Base-by-base conservation (phyloP, 768 basidiomycete species). In the Mycena belliarum region DNA sequence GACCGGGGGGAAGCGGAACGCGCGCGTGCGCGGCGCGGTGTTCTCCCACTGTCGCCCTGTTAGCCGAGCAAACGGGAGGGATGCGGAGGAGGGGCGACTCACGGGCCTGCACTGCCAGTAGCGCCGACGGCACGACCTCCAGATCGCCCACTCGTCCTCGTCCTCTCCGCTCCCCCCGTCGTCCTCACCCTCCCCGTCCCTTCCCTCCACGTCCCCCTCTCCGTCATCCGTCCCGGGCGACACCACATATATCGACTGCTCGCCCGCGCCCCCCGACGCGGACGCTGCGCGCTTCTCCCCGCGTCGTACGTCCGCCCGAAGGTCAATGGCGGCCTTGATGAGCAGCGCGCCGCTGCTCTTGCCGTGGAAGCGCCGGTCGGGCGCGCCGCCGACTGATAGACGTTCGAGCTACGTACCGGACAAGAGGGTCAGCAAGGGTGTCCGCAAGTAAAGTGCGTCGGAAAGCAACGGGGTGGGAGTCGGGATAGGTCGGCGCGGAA, bases 1-100 rank as follows among this genome's bases (percentile, higher is more conserved):
- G 0, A 69, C 55, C 4, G 80, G 75, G 0, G 86, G 86, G 63
- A 84, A 86, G 1, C 25, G 57, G 65, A 78, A 82, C 41, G 35
- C 12, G 59, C 24, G 43, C 5, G 41, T 40, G 2, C 53, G 52
- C 12, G 12, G 43, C 10, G 25, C 15, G 21, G 43, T 49, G 24
- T 32, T 46, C 33, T 53, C 60, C 60, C 60, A 62, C 60, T 57
- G 33, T 35, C 33, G 12, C 7, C 14, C 16, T 12, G 29, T 32
- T 6, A 12, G 29, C 7, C 29, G 29, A 12, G 29, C n/a, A n/a
- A n/a, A n/a, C n/a, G n/a, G n/a, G n/a, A n/a, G 12, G 29, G 29
- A 32, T 12, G 12, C 29, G 29, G 7, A 32, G 29, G 29, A 6
- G 7, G 12, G 29, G 5, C 1, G 16, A 40, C 45, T n/a, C 24